Evolutionary conservation across 345 rosid genomes (phyloP), one percentile per base, ranked within the genome.

Genomic region (Chamaenerion angustifolium): DNA sequence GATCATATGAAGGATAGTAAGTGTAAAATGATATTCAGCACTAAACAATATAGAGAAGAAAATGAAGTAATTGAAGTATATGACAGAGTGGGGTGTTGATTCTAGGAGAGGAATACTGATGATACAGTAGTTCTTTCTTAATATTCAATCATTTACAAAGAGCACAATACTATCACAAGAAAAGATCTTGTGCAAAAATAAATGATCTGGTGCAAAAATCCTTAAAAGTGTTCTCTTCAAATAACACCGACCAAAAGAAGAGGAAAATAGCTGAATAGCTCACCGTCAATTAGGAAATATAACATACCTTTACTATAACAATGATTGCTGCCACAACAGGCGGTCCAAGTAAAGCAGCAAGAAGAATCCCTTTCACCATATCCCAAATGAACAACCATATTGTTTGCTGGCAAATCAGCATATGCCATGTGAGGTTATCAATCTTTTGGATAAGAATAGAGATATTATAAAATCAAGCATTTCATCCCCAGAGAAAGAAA

Each of bases 381-480:
- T 93, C 99, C 73, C 94, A 80, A 59, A 85, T 65, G 81, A 77
- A 93, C 59, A 88, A 63, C 96, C 95, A 82, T 74, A 81, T 51
- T 42, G 99, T 93, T 93, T 88, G 99, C 99, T 93, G 86, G 19
- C 71, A 63, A 73, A 49, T 63, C 15, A 17, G 14, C 17, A 43
- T 42, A 48, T 51, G 51, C 43, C 56, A 35, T 46, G 54, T 9
- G 64, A 47, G 43, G 10, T 31, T 31, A 21, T 2, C 25, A 21
- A 21, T 2, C 25, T 31, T 5, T 31, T 5, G 10, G 37, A 31
- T 31, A 31, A 7, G 37, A 31, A 31, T 31, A 31, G 48, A 11
- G 14, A 57, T 16, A 51, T 15, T 11, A 3, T 42, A 15, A 35
- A 45, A 11, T 6, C 12, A 47, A 63, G 14, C 15, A 48, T 7